Evolutionary conservation across 495 filamentous ascomycete genomes (phyloP).

Genomic region (Beverwykella pulmonaria): DNA sequence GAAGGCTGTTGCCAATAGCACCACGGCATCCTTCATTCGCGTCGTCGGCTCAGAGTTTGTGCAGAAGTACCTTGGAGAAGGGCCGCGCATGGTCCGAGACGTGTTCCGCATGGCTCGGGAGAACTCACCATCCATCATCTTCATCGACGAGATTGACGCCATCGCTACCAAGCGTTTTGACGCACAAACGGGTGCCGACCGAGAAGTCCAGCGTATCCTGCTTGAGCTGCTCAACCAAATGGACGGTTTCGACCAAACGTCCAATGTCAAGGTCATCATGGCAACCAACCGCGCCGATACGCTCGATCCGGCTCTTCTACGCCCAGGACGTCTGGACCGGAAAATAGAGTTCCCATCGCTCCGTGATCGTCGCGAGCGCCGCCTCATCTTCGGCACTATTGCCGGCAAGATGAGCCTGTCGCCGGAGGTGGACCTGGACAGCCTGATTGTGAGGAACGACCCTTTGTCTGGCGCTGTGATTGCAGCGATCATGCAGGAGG

Average conservation of each 20-base stretch:
- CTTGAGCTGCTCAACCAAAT: constrained; percentile 98
- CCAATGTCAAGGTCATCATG: constrained; percentile 99
- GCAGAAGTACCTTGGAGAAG: constrained; percentile 97
- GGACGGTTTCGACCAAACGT: constrained; percentile 98
- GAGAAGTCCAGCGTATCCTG: constrained; percentile 97
- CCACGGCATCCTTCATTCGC: constrained; percentile 96
- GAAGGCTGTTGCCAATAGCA: constrained; percentile 97
- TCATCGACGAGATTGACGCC: constrained; percentile 99
- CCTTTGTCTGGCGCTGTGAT: constrained; percentile 93
- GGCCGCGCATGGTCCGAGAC: constrained; percentile 97
- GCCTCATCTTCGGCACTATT: constrained; percentile 95
- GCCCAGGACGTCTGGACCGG: constrained; percentile 91
- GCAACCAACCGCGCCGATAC: constrained; percentile 98
- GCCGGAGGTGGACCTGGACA: constrained; percentile 94
- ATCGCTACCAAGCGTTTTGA: constrained; percentile 99
- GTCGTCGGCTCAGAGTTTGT: constrained; percentile 98
- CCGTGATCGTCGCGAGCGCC: constrained; percentile 86
- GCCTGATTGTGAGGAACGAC: constrained; percentile 93
- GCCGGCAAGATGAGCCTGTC: constrained; percentile 94
- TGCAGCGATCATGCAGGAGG: constrained; percentile 99
- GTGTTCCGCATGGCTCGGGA: constrained; percentile 99
- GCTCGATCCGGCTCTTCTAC: constrained; percentile 88
- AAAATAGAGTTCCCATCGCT: constrained; percentile 98
- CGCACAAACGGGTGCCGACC: constrained; percentile 94
- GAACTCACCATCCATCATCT: constrained; percentile 97